A percentile compares a stretch with the other conserved stretches of the same genome.
Evolutionary conservation across 768 basidiomycete genomes (phyloP).

Genomic region (Paxillus involutus): DNA sequence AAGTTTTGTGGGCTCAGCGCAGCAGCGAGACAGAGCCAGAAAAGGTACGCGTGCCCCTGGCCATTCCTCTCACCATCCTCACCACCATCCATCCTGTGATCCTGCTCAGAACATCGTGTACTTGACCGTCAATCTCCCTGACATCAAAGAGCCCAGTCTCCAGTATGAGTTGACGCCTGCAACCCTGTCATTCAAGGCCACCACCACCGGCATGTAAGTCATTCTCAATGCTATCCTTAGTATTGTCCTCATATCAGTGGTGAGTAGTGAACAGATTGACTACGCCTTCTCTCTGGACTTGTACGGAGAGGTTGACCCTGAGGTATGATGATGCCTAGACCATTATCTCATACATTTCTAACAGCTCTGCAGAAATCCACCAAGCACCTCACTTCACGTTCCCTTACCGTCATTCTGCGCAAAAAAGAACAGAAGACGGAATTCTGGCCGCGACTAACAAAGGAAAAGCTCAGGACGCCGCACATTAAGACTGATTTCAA

Average conservation of each 20-base stretch:
- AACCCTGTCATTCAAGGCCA: conserved; percentile 62
- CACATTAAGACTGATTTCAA: conserved; percentile 94
- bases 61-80: neutral
- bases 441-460: conserved; percentile 92
- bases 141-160: conserved; percentile 62
- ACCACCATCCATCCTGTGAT: conserved; percentile 1
- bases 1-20: conserved; percentile 94
- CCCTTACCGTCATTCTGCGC: conserved; percentile 64
- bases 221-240: neutral
- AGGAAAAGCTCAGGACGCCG: conserved; percentile 76
- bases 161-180: conserved; percentile 58
- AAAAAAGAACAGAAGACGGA: conserved; percentile 78
- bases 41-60: conserved; percentile 52
- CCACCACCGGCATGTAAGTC: conserved; percentile 58
- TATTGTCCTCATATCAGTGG: conserved; percentile 6
- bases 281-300: conserved; percentile 79
- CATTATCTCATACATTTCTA: conserved; percentile 1
- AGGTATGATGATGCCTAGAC: conserved; percentile 43
- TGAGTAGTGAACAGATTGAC: conserved; percentile 49
- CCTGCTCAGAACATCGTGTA: conserved; percentile 77
- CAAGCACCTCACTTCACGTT: conserved; percentile 67
- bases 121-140: conserved; percentile 80
- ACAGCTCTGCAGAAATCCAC: conserved; percentile 16
- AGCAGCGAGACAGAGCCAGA: conserved; percentile 61
- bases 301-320: conserved; percentile 71